Percentiles rank a stretch among this genome's conserved stretches.
These are phyloP conservation scores for Eucalyptus pauciflora DNA, from an alignment of 345 rosid genomes.

Conservation along the genomic window DNA sequence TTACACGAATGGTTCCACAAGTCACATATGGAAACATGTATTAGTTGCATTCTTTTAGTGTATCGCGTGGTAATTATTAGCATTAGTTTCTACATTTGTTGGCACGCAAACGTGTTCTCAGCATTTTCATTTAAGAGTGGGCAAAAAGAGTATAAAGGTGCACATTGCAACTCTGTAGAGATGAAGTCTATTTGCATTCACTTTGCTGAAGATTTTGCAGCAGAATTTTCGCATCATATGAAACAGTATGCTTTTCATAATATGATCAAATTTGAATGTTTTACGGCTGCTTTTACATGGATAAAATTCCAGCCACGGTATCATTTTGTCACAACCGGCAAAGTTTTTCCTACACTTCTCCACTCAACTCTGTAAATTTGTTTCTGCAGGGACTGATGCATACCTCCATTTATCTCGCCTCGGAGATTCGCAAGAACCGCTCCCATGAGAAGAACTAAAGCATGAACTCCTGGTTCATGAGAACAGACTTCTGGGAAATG, in stretches of 20 bases:
- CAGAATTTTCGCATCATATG: neutral
- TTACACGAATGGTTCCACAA: neutral
- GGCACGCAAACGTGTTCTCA: neutral
- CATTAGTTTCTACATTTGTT: neutral
- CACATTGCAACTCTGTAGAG: neutral
- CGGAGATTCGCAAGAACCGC: constrained; percentile 67
- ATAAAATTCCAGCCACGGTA: neutral
- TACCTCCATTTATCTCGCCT: constrained; percentile 62
- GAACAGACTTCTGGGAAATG: neutral
- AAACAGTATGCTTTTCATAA: neutral
- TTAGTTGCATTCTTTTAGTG: neutral
- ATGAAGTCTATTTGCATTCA: neutral
- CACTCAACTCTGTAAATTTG: neutral
- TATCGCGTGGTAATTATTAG: neutral
- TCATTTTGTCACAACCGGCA: neutral
- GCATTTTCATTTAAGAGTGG: neutral
- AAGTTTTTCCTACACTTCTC: neutral
- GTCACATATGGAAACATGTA: neutral
- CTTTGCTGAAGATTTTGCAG: neutral
- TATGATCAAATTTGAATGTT: neutral
- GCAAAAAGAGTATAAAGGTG: neutral
- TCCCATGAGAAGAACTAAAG: constrained; percentile 25
- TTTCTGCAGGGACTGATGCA: constrained; percentile 67
- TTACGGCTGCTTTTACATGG: neutral
- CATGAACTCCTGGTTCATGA: neutral